Conservation (phyloP, 371 early-diverging fungal genomes). For the Batkoa obscura region DNA sequence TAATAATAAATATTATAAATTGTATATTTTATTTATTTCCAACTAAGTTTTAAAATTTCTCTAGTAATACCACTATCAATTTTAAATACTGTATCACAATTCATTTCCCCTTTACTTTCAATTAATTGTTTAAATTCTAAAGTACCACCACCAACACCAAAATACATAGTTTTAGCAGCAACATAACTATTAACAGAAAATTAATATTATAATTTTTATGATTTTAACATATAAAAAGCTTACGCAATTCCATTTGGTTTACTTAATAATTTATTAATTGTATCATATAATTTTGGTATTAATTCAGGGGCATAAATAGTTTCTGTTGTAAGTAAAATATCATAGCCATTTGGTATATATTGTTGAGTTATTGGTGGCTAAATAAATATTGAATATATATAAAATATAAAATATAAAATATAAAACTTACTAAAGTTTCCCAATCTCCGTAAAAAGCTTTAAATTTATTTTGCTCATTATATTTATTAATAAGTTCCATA, state of each 20-base stretch:
- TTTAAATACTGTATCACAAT: not conserved
- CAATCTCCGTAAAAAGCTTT: slow-evolving; percentile 53
- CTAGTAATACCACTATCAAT: not conserved
- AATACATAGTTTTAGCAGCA: slow-evolving; percentile 84
- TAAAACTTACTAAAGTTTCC: slow-evolving; percentile 18
- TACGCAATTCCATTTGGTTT: slow-evolving; percentile 48
- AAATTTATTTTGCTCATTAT: slow-evolving; percentile 19
- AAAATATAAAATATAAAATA: no score
- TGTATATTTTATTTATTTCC: no score
- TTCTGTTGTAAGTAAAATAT: slow-evolving; percentile 80
- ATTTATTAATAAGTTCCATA: slow-evolving; percentile 13
- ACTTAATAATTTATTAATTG: slow-evolving; percentile 38
- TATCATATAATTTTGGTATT: slow-evolving; percentile 28
- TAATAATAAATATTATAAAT: no score
- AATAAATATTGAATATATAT: no score
- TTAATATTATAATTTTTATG: not conserved
- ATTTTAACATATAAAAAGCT: slow-evolving; percentile 10
- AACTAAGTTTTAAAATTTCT: slow-evolving; percentile 1
- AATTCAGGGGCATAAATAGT: slow-evolving; percentile 70
- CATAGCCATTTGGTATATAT: no score
- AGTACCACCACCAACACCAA: slow-evolving; percentile 70
- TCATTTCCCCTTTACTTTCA: slow-evolving; percentile 27
- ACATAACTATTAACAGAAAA: slow-evolving; percentile 30
- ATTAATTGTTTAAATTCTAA: slow-evolving; percentile 45
- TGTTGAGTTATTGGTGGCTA: no score